These are phyloP conservation scores for Globisporangium emineosum DNA, from an alignment of 352 stramenopile species.

Conservation along the genomic window DNA sequence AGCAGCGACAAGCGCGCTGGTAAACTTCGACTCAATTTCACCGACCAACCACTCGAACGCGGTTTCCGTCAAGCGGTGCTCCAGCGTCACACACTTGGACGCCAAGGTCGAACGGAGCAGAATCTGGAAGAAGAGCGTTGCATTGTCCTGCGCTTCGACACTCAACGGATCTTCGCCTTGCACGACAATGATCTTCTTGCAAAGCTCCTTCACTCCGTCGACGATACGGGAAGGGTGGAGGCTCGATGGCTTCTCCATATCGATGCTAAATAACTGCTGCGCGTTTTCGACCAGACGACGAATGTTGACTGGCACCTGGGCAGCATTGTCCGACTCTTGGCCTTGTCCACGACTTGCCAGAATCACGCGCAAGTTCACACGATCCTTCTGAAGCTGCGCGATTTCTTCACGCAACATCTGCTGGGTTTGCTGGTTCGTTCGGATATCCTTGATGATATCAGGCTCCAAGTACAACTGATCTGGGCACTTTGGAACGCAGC, in stretches of 20 bases:
- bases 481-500: slow-evolving; percentile 80
- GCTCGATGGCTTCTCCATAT: slow-evolving; percentile 90
- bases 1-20: slow-evolving; percentile 92
- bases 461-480: slow-evolving; percentile 84
- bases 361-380: slow-evolving; percentile 92
- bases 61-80: slow-evolving; percentile 94
- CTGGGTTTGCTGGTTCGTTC: slow-evolving; percentile 92
- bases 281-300: slow-evolving; percentile 96
- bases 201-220: slow-evolving; percentile 91
- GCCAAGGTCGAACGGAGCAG: slow-evolving; percentile 94
- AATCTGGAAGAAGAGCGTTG: slow-evolving; percentile 98
- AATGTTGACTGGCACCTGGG: slow-evolving; percentile 93
- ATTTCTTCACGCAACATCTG: slow-evolving; percentile 93
- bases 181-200: slow-evolving; percentile 96
- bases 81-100: slow-evolving; percentile 95
- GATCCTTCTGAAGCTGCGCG: slow-evolving; percentile 93
- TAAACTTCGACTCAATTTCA: slow-evolving; percentile 98
- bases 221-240: slow-evolving; percentile 91
- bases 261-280: slow-evolving; percentile 92
- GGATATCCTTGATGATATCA: slow-evolving; percentile 89
- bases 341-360: slow-evolving; percentile 94
- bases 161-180: slow-evolving; percentile 92
- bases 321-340: slow-evolving; percentile 88
- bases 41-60: slow-evolving; percentile 95
- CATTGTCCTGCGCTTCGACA: slow-evolving; percentile 97